Percentiles rank a stretch among this genome's conserved stretches.
phyloP scores from a whole-genome alignment of 2,329 filamentous ascomycete species.

The Aphanoascus verrucosus region DNA sequence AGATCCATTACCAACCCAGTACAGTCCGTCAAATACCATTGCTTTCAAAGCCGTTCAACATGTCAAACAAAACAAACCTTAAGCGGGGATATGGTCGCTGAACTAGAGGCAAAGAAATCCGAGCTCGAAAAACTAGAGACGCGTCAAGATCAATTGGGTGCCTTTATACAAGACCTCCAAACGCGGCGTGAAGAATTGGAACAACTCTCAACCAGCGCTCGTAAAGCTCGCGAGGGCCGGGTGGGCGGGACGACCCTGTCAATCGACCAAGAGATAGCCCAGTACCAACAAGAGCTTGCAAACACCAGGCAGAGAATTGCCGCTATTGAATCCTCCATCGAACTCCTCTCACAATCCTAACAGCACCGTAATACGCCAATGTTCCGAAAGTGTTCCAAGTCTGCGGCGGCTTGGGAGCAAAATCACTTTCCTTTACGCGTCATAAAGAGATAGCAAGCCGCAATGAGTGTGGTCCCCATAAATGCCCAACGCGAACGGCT shows the following conservation, averaged over 20 bases:
- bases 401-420: not conserved
- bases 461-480: slow-evolving; percentile 2
- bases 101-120: not conserved
- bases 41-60: no score
- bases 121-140: not conserved
- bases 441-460: not conserved
- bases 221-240: not conserved
- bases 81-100: not conserved
- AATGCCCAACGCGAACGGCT: not conserved
- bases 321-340: not conserved
- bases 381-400: not conserved
- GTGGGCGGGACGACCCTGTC: not conserved
- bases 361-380: not conserved
- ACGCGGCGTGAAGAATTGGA: not conserved
- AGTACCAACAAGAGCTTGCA: not conserved
- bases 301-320: not conserved
- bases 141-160: not conserved
- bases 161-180: not conserved
- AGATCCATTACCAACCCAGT: no score
- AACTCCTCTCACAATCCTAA: not conserved
- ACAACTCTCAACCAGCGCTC: slow-evolving; percentile 6
- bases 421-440: not conserved
- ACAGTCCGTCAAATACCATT: no score
- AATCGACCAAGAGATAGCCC: not conserved
- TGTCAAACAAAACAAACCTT: slow-evolving; percentile 8